These are phyloP conservation scores for Mangifera indica DNA, from an alignment of 345 rosid genomes.

Conservation along the genomic window DNA sequence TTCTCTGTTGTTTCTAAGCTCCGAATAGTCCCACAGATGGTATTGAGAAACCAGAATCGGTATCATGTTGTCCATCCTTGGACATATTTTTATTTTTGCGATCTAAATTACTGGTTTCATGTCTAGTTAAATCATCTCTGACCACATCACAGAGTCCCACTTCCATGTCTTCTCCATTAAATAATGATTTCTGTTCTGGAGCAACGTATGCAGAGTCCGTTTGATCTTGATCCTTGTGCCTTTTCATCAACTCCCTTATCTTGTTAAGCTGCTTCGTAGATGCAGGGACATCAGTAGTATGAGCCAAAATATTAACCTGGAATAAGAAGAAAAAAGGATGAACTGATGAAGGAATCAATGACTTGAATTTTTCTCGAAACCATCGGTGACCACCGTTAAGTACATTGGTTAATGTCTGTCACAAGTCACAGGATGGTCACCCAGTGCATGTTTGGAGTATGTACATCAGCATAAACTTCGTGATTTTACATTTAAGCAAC, in stretches of 20 bases:
- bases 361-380: background rate
- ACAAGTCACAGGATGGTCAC: conserved; percentile 10
- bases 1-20: conserved; percentile 36
- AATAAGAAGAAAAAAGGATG: conserved; percentile 24
- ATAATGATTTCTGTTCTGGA: conserved; percentile 26
- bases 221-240: conserved; percentile 44
- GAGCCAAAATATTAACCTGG: conserved; percentile 88
- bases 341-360: conserved; percentile 23
- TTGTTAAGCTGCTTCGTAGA: conserved; percentile 76
- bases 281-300: conserved; percentile 68
- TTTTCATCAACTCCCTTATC: conserved; percentile 67
- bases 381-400: conserved; percentile 4
- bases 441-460: conserved; percentile 1
- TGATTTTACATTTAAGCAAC: background rate
- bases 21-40: conserved; percentile 31
- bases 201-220: conserved; percentile 22
- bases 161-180: conserved; percentile 31
- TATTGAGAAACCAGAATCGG: conserved; percentile 45
- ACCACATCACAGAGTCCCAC: conserved; percentile 28
- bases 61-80: conserved; percentile 32
- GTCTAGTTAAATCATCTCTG: conserved; percentile 32
- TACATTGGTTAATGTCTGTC: background rate
- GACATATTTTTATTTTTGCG: conserved; percentile 23
- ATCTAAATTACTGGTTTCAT: conserved; percentile 24
- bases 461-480: background rate